Conservation (phyloP, 2,329 filamentous ascomycete genomes). For the Alternaria rosae region DNA sequence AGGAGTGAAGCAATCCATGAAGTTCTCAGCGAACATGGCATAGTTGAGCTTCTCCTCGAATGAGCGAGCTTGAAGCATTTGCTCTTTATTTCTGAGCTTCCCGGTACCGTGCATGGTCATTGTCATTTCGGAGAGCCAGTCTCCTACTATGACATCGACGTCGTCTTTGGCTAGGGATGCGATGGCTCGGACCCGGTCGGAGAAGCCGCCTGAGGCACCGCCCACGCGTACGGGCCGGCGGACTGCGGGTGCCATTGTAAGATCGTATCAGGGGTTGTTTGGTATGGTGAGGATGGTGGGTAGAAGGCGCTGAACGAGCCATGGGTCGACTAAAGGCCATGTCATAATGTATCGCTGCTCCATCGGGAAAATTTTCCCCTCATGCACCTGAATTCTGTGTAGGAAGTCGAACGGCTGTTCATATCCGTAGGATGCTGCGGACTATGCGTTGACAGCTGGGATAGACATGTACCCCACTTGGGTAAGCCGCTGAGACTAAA, state of each 20-base stretch:
- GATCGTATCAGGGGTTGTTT: neutral
- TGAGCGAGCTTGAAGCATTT: constrained; percentile 52
- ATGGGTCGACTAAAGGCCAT: neutral
- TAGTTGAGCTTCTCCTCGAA: constrained; percentile 47
- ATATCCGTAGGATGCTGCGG: constrained; percentile 20
- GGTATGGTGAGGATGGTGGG: neutral
- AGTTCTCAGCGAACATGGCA: constrained; percentile 49
- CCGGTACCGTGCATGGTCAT: constrained; percentile 41
- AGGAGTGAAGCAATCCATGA: constrained; percentile 57
- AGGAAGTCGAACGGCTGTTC: constrained; percentile 21
- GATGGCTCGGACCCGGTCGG: constrained; percentile 54
- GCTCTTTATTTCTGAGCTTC: constrained; percentile 44
- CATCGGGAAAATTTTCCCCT: neutral
- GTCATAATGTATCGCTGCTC: neutral
- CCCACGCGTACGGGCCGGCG: constrained; percentile 52
- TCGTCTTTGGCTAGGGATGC: constrained; percentile 50
- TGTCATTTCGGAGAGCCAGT: constrained; percentile 43
- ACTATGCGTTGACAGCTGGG: constrained; percentile 8
- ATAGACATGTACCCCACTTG: constrained; percentile 24
- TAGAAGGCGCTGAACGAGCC: neutral
- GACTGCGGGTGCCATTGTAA: constrained; percentile 29
- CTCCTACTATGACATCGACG: constrained; percentile 44
- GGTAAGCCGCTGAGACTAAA: neutral
- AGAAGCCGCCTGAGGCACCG: constrained; percentile 55
- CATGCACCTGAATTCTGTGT: neutral